Evolutionary conservation across 2,329 filamentous ascomycete species (phyloP), one percentile per base, ranked within the genome.

Genomic region (Helminthosporium solani): DNA sequence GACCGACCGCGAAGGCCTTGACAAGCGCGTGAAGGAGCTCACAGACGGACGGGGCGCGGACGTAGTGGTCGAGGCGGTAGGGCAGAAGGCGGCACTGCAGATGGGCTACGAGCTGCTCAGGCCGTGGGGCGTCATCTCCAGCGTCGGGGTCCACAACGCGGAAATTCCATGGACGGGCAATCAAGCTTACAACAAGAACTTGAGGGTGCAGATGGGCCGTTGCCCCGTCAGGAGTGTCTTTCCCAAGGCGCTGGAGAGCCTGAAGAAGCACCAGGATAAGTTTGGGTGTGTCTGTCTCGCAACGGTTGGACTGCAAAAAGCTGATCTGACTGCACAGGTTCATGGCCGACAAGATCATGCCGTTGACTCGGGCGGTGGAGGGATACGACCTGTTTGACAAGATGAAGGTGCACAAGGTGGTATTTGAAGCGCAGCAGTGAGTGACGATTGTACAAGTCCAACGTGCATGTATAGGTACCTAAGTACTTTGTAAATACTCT

Each of bases 1-100:
- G 61, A 82, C 75, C 2, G 81, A 88, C 49, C 78, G 78, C 38
- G 81, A 84, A 31, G 82, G 78, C 2, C 78, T 95, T 66, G 73
- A 84, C 44, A 77, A 79, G 56, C 80, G 86, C 42, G 84, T 96
- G 42, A 83, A 83, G 62, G 86, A 88, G 56, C 80, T 85, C 38
- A 94, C 89, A 0, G 78, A 86, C 14, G 90, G 90, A 7, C 78
- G 91, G 31, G 91, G 91, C 6, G 90, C 90, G 12, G 91, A 96
- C 71, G 83, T 88, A 15, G 84, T 94, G 2, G 84, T 96, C 37
- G 75, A 78, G 54, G 72, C 74, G 3, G 75, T 78, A 3, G 76
- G 76, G 5, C 63, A 77, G 41, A 72, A 71, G 31, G 72, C 75
- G 27, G 76, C 76, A 9, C 66, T 77, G 48, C 66, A 73, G 50